phyloP scores from a whole-genome alignment of 148 eudicot species.

The Rhododendron simsii region DNA sequence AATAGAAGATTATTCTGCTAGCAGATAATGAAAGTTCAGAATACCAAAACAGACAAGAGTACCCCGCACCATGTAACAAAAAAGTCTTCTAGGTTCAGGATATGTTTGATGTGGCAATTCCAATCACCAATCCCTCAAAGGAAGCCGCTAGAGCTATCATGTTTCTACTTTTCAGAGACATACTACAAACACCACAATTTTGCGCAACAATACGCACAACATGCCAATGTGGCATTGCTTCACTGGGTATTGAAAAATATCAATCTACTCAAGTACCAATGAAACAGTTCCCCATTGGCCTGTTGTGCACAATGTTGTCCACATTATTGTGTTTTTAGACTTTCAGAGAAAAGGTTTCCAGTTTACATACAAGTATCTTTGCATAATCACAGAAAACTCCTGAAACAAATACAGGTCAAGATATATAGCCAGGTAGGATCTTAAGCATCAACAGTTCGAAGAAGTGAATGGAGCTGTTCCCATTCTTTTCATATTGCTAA shows the following conservation, averaged over 20 bases:
- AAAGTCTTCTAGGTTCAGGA: background rate
- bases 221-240: too few species aligned
- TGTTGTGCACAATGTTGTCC: too few species aligned
- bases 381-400: background rate
- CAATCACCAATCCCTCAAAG: background rate
- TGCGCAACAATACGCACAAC: too few species aligned
- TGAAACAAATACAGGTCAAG: conserved; percentile 1
- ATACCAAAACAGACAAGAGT: background rate
- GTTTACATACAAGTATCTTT: background rate
- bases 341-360: background rate
- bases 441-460: background rate
- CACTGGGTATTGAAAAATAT: too few species aligned
- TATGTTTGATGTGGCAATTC: background rate
- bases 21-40: background rate
- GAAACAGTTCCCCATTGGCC: too few species aligned
- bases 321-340: too few species aligned
- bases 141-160: background rate
- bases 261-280: too few species aligned
- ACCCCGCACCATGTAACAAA: background rate
- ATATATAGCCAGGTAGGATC: background rate
- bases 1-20: background rate
- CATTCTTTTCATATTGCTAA: background rate
- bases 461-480: background rate
- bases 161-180: background rate
- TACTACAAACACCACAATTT: background rate